Conservation (phyloP, 225 moss, liverwort and hornwort genomes). For the Ulota crispa region DNA sequence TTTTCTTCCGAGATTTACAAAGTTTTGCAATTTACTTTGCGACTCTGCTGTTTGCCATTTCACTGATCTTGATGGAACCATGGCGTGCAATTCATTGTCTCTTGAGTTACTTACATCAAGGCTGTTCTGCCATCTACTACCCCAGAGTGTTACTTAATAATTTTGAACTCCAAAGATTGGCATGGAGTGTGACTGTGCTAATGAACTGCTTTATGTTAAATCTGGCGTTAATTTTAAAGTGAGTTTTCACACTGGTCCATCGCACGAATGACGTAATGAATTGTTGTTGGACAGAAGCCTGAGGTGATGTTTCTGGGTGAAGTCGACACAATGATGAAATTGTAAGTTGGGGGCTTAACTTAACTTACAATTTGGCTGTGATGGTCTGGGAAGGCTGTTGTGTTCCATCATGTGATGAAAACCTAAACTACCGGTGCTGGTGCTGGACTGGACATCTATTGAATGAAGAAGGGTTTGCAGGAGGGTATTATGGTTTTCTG, state of each 20-base stretch:
- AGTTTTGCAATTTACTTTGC: not conserved
- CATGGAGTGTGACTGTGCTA: not conserved
- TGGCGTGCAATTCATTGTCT: not conserved
- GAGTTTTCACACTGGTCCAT: not conserved
- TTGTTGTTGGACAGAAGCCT: too few relatives aligned
- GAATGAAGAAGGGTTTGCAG: constrained; percentile 15
- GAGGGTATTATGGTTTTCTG: constrained; percentile 20
- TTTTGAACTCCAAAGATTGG: not conserved
- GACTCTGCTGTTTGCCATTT: not conserved
- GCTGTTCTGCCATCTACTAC: not conserved
- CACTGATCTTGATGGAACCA: not conserved
- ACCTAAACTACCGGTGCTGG: not conserved
- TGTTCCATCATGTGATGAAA: constrained; percentile 2
- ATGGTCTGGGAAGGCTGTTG: not conserved
- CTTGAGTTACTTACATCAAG: not conserved
- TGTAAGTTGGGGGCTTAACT: not conserved
- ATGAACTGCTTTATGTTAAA: not conserved
- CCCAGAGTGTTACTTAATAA: not conserved
- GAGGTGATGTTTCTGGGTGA: not conserved
- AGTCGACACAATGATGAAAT: not conserved
- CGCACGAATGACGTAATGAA: not conserved
- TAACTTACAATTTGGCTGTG: not conserved
- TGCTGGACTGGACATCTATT: too few relatives aligned
- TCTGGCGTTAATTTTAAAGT: not conserved
- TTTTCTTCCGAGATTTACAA: constrained; percentile 12